Conservation (phyloP, 2,329 filamentous ascomycete species). For the Microcyclospora pomicola region DNA sequence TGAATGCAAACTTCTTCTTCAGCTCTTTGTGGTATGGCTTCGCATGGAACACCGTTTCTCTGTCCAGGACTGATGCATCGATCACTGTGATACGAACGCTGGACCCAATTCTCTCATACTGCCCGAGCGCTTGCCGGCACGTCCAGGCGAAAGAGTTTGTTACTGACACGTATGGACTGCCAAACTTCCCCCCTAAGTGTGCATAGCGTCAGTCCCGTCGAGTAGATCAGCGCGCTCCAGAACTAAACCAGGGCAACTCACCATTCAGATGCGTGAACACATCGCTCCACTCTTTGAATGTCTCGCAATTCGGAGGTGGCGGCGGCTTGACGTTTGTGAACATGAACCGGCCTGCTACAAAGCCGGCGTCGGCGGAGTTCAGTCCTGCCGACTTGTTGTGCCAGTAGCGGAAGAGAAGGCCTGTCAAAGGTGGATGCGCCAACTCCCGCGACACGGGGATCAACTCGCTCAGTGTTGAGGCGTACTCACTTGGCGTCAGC, state of each 20-base stretch:
- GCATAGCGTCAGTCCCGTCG: too few relatives aligned
- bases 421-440: background rate
- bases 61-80: constrained; percentile 2
- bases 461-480: background rate
- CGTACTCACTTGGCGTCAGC: background rate
- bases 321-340: background rate
- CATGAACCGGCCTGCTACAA: constrained; percentile 3
- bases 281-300: too few relatives aligned
- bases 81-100: constrained; percentile 7
- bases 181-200: background rate
- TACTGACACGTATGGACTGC: constrained; percentile 7
- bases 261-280: background rate
- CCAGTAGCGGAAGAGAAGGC: constrained; percentile 3
- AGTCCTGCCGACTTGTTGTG: constrained; percentile 1
- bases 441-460: constrained; percentile 1
- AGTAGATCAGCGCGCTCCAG: background rate
- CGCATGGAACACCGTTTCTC: constrained; percentile 2
- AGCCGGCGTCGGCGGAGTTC: constrained; percentile 1
- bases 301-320: constrained; percentile 1
- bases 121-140: constrained; percentile 2
- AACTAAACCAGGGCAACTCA: constrained; percentile 3
- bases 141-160: constrained; percentile 6
- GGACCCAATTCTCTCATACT: constrained; percentile 1
- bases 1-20: constrained; percentile 1
- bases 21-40: constrained; percentile 3